Percentiles rank a stretch among this genome's conserved stretches.
These are phyloP conservation scores for Cytospora paraplurivora DNA, from an alignment of 2,329 filamentous ascomycete species.

Conservation along the genomic window DNA sequence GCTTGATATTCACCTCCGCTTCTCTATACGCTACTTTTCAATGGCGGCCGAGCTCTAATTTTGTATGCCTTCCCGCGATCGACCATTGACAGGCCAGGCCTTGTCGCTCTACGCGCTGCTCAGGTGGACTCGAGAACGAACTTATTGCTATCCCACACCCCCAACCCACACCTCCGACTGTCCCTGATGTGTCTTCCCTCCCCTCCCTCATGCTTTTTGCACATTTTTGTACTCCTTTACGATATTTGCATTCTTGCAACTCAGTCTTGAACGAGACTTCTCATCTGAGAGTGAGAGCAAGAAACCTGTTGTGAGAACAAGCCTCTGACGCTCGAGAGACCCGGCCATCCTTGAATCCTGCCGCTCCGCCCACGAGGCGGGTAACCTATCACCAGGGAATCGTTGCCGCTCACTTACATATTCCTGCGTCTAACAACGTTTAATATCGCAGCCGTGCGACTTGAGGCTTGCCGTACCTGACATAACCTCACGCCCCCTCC, in stretches of 20 bases:
- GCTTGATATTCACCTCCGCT: conserved; percentile 45
- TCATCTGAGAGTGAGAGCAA: conserved; percentile 16
- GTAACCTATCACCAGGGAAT: conserved; percentile 32
- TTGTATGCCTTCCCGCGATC: conserved; percentile 44
- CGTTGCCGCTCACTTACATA: conserved; percentile 40
- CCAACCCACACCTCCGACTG: conserved; percentile 30
- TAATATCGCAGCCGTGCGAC: conserved; percentile 29
- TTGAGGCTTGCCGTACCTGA: conserved; percentile 27
- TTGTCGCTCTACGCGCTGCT: conserved; percentile 45
- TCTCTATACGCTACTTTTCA: conserved; percentile 42
- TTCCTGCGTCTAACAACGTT: conserved; percentile 36
- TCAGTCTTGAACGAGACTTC: conserved; percentile 21
- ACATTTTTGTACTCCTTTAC: conserved; percentile 18
- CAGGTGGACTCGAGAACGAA: conserved; percentile 39
- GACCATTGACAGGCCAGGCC: conserved; percentile 48
- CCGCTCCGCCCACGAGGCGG: conserved; percentile 33
- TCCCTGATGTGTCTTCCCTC: conserved; percentile 28
- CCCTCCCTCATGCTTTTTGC: conserved; percentile 28
- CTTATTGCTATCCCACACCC: conserved; percentile 44
- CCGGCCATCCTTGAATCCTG: conserved; percentile 30
- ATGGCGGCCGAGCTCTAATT: conserved; percentile 49
- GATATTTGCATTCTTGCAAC: conserved; percentile 20
- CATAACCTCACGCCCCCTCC: conserved; percentile 22
- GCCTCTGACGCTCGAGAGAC: conserved; percentile 38
- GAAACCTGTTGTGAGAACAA: conserved; percentile 39